phyloP scores from a whole-genome alignment of 305 asterid species.

The Petunia hybrid region DNA sequence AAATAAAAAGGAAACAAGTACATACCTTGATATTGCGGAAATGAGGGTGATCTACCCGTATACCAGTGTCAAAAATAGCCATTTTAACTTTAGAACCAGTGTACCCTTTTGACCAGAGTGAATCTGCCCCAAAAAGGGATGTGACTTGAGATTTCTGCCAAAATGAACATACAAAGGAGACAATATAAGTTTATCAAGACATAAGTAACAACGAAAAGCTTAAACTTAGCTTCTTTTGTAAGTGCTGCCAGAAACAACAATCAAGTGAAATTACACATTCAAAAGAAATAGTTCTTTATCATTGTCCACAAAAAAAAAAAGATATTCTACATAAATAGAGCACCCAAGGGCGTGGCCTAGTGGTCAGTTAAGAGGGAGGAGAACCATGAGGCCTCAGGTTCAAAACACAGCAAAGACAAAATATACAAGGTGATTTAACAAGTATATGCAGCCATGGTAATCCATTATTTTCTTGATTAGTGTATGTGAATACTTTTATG shows the following conservation, averaged over 20 bases:
- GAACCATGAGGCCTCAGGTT: too few relatives aligned
- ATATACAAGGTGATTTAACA: not conserved
- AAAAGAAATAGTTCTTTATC: conserved; percentile 11
- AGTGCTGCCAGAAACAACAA: conserved; percentile 17
- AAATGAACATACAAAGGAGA: conserved; percentile 32
- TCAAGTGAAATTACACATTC: not conserved
- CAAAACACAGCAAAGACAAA: too few relatives aligned
- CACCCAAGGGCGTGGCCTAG: too few relatives aligned
- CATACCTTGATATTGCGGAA: conserved; percentile 93
- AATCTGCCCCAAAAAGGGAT: conserved; percentile 94
- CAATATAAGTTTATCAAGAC: conserved; percentile 23
- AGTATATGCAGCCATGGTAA: not conserved
- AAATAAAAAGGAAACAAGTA: conserved; percentile 28
- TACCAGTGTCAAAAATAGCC: conserved; percentile 98
- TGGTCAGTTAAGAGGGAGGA: too few relatives aligned
- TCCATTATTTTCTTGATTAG: not conserved
- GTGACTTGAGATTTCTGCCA: conserved; percentile 96
- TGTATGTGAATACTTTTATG: not conserved
- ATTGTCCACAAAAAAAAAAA: not conserved
- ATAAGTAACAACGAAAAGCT: not conserved
- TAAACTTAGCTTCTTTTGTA: conserved; percentile 17
- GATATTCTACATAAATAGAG: too few relatives aligned
- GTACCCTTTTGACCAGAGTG: conserved; percentile 92
- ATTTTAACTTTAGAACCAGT: conserved; percentile 97
- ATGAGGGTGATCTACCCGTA: conserved; percentile 94